Conservation (phyloP, 129 eudicot genomes). For the Helichrysum umbraculigerum region DNA sequence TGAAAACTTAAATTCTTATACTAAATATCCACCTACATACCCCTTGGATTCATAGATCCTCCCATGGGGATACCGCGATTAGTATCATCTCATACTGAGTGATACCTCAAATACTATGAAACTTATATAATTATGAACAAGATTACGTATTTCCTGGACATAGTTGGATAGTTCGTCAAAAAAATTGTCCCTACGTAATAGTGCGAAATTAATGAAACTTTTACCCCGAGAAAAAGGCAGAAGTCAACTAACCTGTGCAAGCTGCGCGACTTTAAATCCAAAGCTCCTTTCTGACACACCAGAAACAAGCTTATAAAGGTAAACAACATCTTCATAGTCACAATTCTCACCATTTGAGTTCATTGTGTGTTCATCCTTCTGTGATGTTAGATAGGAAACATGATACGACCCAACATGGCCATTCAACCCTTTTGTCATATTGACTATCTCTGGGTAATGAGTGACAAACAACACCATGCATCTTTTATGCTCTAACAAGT, state of each 20-base stretch:
- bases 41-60: too few species aligned
- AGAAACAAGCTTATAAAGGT: conserved; percentile 88
- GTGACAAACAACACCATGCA: conserved; percentile 88
- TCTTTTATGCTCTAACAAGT: conserved; percentile 64
- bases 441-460: conserved; percentile 88
- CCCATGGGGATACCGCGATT: too few species aligned
- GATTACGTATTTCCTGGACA: not conserved
- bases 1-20: too few species aligned
- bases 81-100: too few species aligned
- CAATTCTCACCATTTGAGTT: conserved; percentile 22
- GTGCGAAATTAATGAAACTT: not conserved
- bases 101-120: too few species aligned
- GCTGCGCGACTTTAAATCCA: conserved; percentile 95
- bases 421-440: conserved; percentile 58
- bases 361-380: conserved; percentile 22
- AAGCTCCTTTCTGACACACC: conserved; percentile 92
- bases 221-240: not conserved
- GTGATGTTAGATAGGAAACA: conserved; percentile 78
- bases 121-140: too few species aligned
- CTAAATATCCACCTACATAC: too few species aligned
- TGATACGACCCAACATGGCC: conserved; percentile 81
- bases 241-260: conserved; percentile 72
- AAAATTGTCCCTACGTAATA: not conserved
- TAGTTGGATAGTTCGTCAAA: not conserved
- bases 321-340: conserved; percentile 60